These are phyloP conservation scores for Flaveria robusta DNA, from an alignment of 129 eudicot genomes.

Conservation along the genomic window DNA sequence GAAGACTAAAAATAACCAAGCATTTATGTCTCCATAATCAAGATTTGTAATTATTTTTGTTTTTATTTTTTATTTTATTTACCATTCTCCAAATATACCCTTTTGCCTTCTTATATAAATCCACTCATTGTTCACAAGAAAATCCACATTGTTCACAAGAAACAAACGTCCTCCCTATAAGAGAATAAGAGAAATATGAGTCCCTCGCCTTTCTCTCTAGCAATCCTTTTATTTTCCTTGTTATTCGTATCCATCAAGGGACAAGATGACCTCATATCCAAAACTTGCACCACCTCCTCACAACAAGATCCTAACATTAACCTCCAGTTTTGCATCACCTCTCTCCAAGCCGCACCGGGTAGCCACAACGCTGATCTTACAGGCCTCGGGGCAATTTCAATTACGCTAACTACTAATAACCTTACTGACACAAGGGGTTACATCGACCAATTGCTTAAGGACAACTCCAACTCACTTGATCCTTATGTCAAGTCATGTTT, in stretches of 20 bases:
- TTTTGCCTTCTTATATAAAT: conserved; percentile 27
- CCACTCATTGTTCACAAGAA: conserved; percentile 25
- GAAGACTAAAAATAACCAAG: too few relatives aligned
- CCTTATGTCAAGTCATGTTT: conserved; percentile 38
- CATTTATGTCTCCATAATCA: too few relatives aligned
- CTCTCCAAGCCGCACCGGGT: conserved; percentile 50
- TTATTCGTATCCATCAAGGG: conserved; percentile 24
- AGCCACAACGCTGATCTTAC: conserved; percentile 39
- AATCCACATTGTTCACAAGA: conserved; percentile 27
- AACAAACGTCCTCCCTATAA: not conserved
- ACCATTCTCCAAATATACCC: not conserved
- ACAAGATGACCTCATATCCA: conserved; percentile 34
- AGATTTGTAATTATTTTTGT: too few relatives aligned
- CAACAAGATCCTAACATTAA: conserved; percentile 39
- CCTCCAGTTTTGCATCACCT: conserved; percentile 40
- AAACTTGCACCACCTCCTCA: conserved; percentile 48
- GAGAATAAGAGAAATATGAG: conserved; percentile 15
- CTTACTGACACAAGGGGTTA: conserved; percentile 43
- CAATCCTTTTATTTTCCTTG: conserved; percentile 4
- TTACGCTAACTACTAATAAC: conserved; percentile 34
- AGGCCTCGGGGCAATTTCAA: conserved; percentile 40
- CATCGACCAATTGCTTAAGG: conserved; percentile 38
- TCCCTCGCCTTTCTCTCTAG: conserved; percentile 17
- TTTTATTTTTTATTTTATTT: too few relatives aligned
- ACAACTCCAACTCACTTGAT: conserved; percentile 34